Evolutionary conservation across 2,329 filamentous ascomycete species (phyloP).

Genomic region (Penicillium thymicola): DNA sequence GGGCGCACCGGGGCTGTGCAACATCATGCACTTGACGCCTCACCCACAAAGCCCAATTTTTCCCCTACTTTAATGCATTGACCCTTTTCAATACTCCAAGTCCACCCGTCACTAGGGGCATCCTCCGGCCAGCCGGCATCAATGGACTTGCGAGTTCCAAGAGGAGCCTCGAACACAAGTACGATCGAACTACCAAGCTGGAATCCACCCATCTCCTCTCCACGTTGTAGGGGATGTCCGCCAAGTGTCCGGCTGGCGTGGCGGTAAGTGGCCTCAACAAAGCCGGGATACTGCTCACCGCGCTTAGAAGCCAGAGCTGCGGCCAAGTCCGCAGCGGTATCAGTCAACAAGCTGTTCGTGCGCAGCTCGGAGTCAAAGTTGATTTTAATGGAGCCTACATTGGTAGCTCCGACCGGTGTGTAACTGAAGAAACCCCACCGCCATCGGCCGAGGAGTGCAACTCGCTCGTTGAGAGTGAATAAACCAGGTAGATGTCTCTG

Average conservation of each 20-base stretch:
- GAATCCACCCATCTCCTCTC: conserved; percentile 98
- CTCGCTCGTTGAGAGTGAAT: conserved; percentile 94
- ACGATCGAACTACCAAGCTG: conserved; percentile 94
- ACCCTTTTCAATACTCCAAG: conserved; percentile 82
- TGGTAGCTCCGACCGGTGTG: conserved; percentile 92
- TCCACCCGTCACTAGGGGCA: conserved; percentile 66
- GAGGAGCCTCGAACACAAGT: conserved; percentile 91
- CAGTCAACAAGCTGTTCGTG: conserved; percentile 86
- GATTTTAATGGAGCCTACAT: conserved; percentile 93
- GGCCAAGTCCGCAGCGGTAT: conserved; percentile 84
- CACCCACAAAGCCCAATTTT: conserved; percentile 68
- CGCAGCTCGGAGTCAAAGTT: conserved; percentile 95
- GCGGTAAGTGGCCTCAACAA: conserved; percentile 85
- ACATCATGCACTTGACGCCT: conserved; percentile 6
- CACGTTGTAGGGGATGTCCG: conserved; percentile 77
- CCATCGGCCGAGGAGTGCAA: conserved; percentile 91
- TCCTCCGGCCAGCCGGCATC: conserved; percentile 60
- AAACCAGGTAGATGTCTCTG: conserved; percentile 88
- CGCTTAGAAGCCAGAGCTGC: conserved; percentile 72
- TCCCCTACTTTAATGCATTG: conserved; percentile 87
- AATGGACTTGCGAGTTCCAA: conserved; percentile 54
- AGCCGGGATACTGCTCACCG: conserved; percentile 84
- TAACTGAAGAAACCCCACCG: conserved; percentile 97
- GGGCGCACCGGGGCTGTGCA: background rate
- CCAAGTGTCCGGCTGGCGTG: conserved; percentile 72